A percentile compares a stretch with the other conserved stretches of the same genome.
phyloP scores from a whole-genome alignment of 129 eudicot species.

The Flaveria brownii region DNA sequence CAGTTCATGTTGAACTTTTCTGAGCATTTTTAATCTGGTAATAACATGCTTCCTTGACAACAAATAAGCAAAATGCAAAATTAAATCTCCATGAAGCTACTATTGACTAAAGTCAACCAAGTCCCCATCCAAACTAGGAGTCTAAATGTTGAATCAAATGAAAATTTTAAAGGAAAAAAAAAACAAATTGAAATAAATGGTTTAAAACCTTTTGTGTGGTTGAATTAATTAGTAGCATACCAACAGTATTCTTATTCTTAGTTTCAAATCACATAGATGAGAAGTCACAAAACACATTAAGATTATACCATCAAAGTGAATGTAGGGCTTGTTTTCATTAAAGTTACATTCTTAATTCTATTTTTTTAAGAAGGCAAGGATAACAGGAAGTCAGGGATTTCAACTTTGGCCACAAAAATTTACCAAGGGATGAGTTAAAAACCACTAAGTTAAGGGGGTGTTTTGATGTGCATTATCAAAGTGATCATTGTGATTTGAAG shows the following conservation, averaged over 20 bases:
- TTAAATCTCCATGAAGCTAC: neutral
- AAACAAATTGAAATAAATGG: no score
- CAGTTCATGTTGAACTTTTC: neutral
- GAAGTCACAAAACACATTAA: neutral
- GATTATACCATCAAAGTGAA: no score
- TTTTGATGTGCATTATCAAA: neutral
- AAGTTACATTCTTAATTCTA: neutral
- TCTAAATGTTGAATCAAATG: neutral
- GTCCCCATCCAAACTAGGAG: conserved; percentile 1
- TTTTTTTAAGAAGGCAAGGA: neutral
- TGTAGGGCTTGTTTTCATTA: neutral
- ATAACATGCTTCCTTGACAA: no score
- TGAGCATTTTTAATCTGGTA: neutral
- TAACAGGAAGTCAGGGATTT: neutral
- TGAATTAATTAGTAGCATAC: neutral
- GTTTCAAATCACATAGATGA: neutral
- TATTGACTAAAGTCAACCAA: neutral
- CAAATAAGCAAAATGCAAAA: no score
- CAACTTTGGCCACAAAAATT: neutral
- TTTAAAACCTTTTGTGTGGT: neutral
- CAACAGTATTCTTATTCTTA: neutral
- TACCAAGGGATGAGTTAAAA: neutral
- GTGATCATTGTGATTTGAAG: neutral
- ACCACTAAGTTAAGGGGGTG: neutral
- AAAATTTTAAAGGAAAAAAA: neutral